Conservation (phyloP, 331 rosid genomes). For the Erythrophleum ivorense region DNA sequence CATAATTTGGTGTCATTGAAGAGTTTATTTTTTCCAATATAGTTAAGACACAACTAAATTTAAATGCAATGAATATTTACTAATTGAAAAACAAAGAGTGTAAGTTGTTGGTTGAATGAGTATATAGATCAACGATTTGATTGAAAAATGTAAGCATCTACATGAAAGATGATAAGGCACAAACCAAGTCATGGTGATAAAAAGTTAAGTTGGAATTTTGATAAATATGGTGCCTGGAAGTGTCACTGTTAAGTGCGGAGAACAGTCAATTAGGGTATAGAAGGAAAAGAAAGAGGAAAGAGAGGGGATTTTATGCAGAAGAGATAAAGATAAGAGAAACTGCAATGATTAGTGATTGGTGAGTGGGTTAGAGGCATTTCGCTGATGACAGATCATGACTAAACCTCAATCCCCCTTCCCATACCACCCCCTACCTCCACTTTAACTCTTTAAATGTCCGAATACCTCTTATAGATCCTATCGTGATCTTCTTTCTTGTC, state of each 20-base stretch:
- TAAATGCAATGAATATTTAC: too few species aligned
- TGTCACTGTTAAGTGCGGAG: constrained; percentile 53
- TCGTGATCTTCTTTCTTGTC: too few species aligned
- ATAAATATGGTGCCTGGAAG: constrained; percentile 44
- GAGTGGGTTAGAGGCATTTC: constrained; percentile 58
- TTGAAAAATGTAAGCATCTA: too few species aligned
- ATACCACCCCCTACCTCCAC: not conserved
- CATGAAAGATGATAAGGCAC: too few species aligned
- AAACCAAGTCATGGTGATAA: too few species aligned
- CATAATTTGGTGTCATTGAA: too few species aligned
- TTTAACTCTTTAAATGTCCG: constrained; percentile 20
- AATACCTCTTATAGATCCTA: not conserved
- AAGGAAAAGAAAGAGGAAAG: constrained; percentile 29
- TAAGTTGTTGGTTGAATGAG: too few species aligned
- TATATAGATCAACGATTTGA: too few species aligned
- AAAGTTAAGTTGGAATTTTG: too few species aligned
- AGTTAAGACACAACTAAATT: too few species aligned
- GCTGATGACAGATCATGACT: constrained; percentile 56
- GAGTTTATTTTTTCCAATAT: too few species aligned
- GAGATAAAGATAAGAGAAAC: constrained; percentile 50
- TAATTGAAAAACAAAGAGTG: too few species aligned
- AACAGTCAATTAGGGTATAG: constrained; percentile 55
- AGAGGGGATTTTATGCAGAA: constrained; percentile 42
- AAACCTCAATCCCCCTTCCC: constrained; percentile 56
- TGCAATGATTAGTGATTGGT: constrained; percentile 55